These are phyloP conservation scores for Zhuliangozyma parablackwelliae DNA, from an alignment of 1,139 yeast species.

Conservation along the genomic window DNA sequence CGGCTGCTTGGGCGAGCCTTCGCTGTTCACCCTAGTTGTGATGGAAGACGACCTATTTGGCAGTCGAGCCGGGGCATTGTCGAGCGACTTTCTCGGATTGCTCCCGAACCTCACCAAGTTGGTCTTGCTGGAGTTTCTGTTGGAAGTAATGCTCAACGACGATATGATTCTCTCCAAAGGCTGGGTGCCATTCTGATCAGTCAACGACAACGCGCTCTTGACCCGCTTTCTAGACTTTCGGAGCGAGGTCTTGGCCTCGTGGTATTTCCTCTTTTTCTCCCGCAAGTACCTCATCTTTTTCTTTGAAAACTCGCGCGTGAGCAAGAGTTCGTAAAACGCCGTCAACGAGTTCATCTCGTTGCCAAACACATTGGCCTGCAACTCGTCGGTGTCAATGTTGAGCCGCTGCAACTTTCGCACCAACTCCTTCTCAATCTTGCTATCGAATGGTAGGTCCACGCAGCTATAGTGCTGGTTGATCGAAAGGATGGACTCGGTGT, in stretches of 20 bases:
- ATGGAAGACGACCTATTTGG: neutral
- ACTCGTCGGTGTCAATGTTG: slow-evolving; percentile 61
- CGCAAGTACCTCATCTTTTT: slow-evolving; percentile 31
- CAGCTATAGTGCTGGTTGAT: slow-evolving; percentile 39
- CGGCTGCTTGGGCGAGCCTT: neutral
- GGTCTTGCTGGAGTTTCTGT: slow-evolving; percentile 18
- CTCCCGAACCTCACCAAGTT: slow-evolving; percentile 9
- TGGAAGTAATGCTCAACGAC: slow-evolving; percentile 32
- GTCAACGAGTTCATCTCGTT: slow-evolving; percentile 72
- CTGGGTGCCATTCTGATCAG: slow-evolving; percentile 28
- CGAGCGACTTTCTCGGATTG: slow-evolving; percentile 3
- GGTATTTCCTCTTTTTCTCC: slow-evolving; percentile 37
- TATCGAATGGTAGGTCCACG: slow-evolving; percentile 43
- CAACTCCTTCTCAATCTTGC: slow-evolving; percentile 62
- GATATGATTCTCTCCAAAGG: slow-evolving; percentile 42
- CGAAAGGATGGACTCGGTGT: slow-evolving; percentile 36
- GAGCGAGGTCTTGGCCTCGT: slow-evolving; percentile 37
- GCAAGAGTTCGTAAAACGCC: slow-evolving; percentile 77
- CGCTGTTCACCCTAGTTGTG: neutral
- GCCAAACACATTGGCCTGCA: slow-evolving; percentile 57
- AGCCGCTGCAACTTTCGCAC: slow-evolving; percentile 60
- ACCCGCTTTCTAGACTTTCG: slow-evolving; percentile 51
- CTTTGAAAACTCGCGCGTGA: slow-evolving; percentile 54
- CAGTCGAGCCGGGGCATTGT: slow-evolving; percentile 1
- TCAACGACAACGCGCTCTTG: slow-evolving; percentile 34